Conservation (phyloP, 2,329 filamentous ascomycete genomes). For the Cordyceps fumosorosea region DNA sequence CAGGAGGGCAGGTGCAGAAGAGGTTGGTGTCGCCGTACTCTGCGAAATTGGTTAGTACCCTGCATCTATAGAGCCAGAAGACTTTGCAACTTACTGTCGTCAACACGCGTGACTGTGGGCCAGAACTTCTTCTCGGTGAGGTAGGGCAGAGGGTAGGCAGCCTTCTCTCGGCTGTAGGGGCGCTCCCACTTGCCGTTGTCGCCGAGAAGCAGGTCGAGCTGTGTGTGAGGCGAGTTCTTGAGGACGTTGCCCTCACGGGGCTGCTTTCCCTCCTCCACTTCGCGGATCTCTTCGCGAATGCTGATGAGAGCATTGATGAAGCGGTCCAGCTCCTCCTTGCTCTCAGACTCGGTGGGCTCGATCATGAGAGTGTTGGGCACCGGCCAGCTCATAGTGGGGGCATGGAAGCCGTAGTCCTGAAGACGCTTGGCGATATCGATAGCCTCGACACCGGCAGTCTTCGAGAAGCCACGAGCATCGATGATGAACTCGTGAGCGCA, state of each 20-base stretch:
- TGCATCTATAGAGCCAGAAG: background rate
- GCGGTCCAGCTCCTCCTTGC: slow-evolving; percentile 84
- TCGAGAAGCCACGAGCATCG: slow-evolving; percentile 78
- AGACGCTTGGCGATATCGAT: slow-evolving; percentile 95
- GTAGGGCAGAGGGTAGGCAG: slow-evolving; percentile 78
- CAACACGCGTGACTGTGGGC: slow-evolving; percentile 78
- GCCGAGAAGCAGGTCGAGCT: slow-evolving; percentile 67
- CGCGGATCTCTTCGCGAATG: slow-evolving; percentile 78
- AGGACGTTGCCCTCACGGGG: slow-evolving; percentile 75
- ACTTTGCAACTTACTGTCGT: slow-evolving; percentile 63
- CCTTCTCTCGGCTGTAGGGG: slow-evolving; percentile 73
- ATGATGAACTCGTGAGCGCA: slow-evolving; percentile 98
- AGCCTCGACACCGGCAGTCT: slow-evolving; percentile 75
- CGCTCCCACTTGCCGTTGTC: slow-evolving; percentile 63
- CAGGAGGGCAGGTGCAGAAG: slow-evolving; percentile 89
- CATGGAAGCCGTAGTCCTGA: slow-evolving; percentile 96
- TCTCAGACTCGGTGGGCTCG: slow-evolving; percentile 91
- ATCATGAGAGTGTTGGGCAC: slow-evolving; percentile 97
- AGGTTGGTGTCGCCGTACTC: slow-evolving; percentile 87
- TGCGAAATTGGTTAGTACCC: slow-evolving; percentile 28
- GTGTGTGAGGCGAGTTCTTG: slow-evolving; percentile 82
- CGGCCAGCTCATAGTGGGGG: slow-evolving; percentile 95
- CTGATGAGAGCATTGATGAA: slow-evolving; percentile 86
- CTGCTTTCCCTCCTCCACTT: slow-evolving; percentile 71
- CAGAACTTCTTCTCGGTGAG: slow-evolving; percentile 96